Base-by-base conservation (phyloP, 78 protist genomes). In the Planoprotostelium fungivorum region DNA sequence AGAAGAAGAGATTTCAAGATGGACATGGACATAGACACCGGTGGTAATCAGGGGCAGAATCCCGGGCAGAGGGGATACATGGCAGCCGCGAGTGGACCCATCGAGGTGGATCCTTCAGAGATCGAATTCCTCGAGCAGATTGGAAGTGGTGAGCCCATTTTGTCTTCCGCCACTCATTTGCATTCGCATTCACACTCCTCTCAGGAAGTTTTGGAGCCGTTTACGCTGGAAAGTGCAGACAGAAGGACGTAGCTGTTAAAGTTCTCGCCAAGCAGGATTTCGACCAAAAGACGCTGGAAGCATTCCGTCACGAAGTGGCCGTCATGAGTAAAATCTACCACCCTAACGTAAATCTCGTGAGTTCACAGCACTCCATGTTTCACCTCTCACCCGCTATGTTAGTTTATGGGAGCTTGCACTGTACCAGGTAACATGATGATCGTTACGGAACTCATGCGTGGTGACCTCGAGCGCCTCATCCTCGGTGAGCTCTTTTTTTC, bases 391-490 rank as follows among this genome's bases (percentile, higher is more conserved):
- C 29, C 87, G 16, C 37, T 23, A 86, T 93, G 90, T 88, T 63
- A 89, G 35, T 93, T 93, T 84, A 92, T 92, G 94, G 94, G 94
- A 84, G 95, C 95, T 10, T 93, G 95, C 84, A 93, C 95, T 35
- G 89, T 90, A 35, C 95, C 95, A 85, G 95, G 95, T 38, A 90
- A 91, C 39, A 89, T 92, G 87, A 91, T 93, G 25, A 93, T 93
- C 39, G 95, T 93, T 16, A 93, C 94, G 0, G 95, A 93, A 38
- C 37, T 93, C 0, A 91, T 93, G 28, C 92, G 63, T 23, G 37
- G 87, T 37, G 87, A 36, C 16, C 16, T 36, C 34, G 73, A 51
- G 16, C 73, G 73, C 16, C 73, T 51, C 16, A 51, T 51, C 73
- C 16, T 51, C 5, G 73, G 73, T 51, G 16, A 25, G 73, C 16